Percentiles rank a stretch among this genome's conserved stretches.
phyloP scores from a whole-genome alignment of 257 asterid species.

The Solanum bukasovii region DNA sequence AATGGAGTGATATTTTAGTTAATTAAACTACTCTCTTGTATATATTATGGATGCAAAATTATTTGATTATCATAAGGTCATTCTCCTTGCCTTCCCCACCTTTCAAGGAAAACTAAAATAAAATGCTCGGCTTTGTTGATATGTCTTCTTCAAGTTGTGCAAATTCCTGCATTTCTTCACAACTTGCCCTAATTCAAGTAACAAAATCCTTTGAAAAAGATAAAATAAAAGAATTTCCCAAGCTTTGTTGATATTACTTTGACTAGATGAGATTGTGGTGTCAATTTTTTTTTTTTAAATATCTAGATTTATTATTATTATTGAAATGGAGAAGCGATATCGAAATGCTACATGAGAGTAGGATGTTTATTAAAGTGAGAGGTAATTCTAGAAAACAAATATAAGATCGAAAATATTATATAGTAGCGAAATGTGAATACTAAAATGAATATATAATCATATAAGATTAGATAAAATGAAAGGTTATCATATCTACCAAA shows the following conservation, averaged over 20 bases:
- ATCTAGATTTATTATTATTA: background rate
- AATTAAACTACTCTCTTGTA: background rate
- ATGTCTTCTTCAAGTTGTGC: background rate
- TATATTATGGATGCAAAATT: background rate
- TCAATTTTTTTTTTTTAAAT: background rate
- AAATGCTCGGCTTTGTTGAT: background rate
- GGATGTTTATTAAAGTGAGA: background rate
- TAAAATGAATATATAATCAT: background rate
- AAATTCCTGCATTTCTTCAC: background rate
- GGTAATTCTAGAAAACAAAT: background rate
- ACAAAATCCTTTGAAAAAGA: background rate
- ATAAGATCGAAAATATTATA: background rate
- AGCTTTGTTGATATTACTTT: background rate
- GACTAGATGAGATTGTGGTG: background rate
- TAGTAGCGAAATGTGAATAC: background rate
- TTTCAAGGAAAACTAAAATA: background rate
- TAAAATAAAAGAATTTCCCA: background rate
- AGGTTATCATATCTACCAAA: background rate
- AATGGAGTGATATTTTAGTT: background rate
- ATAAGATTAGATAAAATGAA: background rate
- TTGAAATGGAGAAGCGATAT: background rate
- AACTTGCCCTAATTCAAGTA: background rate
- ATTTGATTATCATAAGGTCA: background rate
- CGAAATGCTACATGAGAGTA: background rate
- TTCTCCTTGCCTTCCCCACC: background rate